Evolutionary conservation across 148 eudicot species (phyloP).

Genomic region (Hydrangea macrophylla): DNA sequence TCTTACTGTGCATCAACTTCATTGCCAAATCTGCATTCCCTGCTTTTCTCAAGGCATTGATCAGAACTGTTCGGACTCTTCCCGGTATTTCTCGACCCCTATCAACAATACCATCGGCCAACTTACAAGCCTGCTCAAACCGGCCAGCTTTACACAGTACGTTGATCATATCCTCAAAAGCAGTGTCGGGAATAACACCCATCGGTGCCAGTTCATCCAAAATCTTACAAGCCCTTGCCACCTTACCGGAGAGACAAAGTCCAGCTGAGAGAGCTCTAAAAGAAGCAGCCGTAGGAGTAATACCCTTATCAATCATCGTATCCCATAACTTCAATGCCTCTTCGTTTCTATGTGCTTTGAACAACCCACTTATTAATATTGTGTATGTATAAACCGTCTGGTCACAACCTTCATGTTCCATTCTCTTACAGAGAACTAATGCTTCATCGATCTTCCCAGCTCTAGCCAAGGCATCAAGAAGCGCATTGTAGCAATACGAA

Average conservation of each 20-base stretch:
- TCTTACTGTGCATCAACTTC: conserved; percentile 93
- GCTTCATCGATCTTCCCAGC: conserved; percentile 68
- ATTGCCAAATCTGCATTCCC: conserved; percentile 82
- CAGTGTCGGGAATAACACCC: conserved; percentile 85
- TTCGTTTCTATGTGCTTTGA: conserved; percentile 73
- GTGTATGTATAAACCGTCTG: conserved; percentile 95
- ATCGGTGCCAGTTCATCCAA: conserved; percentile 93
- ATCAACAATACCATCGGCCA: conserved; percentile 91
- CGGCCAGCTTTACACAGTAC: conserved; percentile 86
- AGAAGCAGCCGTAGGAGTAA: conserved; percentile 80
- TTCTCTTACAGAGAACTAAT: conserved; percentile 50
- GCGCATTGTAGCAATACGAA: conserved; percentile 88
- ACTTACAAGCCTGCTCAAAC: conserved; percentile 79
- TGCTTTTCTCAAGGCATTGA: conserved; percentile 89
- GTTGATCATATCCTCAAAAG: conserved; percentile 88
- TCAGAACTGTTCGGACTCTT: conserved; percentile 72
- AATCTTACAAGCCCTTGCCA: conserved; percentile 82
- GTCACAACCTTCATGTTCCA: conserved; percentile 88
- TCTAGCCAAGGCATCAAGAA: conserved; percentile 73
- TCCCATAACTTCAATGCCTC: conserved; percentile 90
- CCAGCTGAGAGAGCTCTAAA: conserved; percentile 86
- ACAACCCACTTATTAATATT: conserved; percentile 68
- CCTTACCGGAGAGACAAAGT: conserved; percentile 87
- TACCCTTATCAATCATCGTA: conserved; percentile 89
- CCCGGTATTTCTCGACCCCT: conserved; percentile 97